Percentiles rank a stretch among this genome's conserved stretches.
Conservation (phyloP, 306 rosid species). For the Corylus heterophylla region DNA sequence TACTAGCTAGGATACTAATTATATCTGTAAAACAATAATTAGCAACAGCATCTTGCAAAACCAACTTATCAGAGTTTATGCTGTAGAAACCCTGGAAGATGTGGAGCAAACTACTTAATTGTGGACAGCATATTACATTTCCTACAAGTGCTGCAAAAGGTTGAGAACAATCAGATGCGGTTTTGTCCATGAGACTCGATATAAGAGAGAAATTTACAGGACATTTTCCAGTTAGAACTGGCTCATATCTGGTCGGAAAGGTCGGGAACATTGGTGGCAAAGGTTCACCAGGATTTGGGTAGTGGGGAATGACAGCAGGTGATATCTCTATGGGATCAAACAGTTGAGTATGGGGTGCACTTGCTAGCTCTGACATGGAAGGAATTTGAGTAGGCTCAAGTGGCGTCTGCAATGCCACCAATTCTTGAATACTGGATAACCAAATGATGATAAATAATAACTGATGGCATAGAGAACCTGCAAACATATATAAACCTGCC, state of each 20-base stretch:
- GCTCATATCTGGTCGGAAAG: slow-evolving; percentile 78
- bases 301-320: slow-evolving; percentile 82
- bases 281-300: slow-evolving; percentile 64
- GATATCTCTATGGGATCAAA: slow-evolving; percentile 95
- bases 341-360: slow-evolving; percentile 63
- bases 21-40: slow-evolving; percentile 83
- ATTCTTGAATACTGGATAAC: slow-evolving; percentile 65
- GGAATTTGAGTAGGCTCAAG: slow-evolving; percentile 39
- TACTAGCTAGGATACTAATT: slow-evolving; percentile 73
- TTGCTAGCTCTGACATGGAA: slow-evolving; percentile 53
- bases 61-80: slow-evolving; percentile 62
- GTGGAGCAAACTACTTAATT: slow-evolving; percentile 81
- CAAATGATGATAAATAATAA: slow-evolving; percentile 65
- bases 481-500: slow-evolving; percentile 36
- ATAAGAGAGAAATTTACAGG: slow-evolving; percentile 81
- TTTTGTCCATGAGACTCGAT: slow-evolving; percentile 69
- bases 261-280: slow-evolving; percentile 87
- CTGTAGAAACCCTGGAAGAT: slow-evolving; percentile 82
- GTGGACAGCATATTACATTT: slow-evolving; percentile 94
- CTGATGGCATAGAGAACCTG: slow-evolving; percentile 71
- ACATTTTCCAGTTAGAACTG: slow-evolving; percentile 87
- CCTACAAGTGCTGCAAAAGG: slow-evolving; percentile 87
- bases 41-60: slow-evolving; percentile 59
- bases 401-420: slow-evolving; percentile 45
- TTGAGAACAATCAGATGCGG: slow-evolving; percentile 82